Evolutionary conservation across 768 basidiomycete genomes (phyloP), one percentile per base, ranked within the genome.

Genomic region (Russula sp.): DNA sequence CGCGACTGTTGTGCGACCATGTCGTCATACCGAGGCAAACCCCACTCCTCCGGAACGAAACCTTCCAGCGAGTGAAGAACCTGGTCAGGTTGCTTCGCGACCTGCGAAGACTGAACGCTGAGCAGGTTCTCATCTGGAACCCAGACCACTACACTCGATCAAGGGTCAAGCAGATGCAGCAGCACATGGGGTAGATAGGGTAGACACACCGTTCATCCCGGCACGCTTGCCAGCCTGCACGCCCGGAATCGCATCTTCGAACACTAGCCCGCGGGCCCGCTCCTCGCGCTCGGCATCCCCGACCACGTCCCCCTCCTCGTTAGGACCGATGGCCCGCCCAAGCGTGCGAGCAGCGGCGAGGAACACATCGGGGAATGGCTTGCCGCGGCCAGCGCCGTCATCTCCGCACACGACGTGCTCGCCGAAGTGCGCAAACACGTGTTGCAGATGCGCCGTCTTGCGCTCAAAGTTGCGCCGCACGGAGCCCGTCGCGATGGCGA

Each of bases 321-420:
- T 62, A 4, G 88, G 87, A 0, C 91, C 86, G 20, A 80, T 72
- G 39, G 76, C 77, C 11, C 80, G 79, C 49, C 91, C 73, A 58
- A 84, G 74, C 64, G 79, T 78, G 55, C 80, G 77, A 32, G 92
- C 92, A 11, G 90, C 87, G 8, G 78, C 77, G 40, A 94, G 76
- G 71, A 93, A 95, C 40, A 92, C 84, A 70, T 92, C 91, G 18
- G 92, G 91, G 34, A 79, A 77, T 0, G 92, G 92, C 73, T 95
- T 95, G n/a, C 88, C 86, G 34, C 75, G 74, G 68, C 72, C 71
- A 5, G 64, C 67, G 44, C 79, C 73, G 68, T 91, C 91, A 65
- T 93, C 88, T 32, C 80, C 85, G 70, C 91, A 94, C 8, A 93
- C 79, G 44, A 90, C 76, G 57, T 80, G 81, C 6, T 78, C 82